Evolutionary conservation across 495 filamentous ascomycete genomes (phyloP).

Genomic region (Aspergillus olivimuriae): DNA sequence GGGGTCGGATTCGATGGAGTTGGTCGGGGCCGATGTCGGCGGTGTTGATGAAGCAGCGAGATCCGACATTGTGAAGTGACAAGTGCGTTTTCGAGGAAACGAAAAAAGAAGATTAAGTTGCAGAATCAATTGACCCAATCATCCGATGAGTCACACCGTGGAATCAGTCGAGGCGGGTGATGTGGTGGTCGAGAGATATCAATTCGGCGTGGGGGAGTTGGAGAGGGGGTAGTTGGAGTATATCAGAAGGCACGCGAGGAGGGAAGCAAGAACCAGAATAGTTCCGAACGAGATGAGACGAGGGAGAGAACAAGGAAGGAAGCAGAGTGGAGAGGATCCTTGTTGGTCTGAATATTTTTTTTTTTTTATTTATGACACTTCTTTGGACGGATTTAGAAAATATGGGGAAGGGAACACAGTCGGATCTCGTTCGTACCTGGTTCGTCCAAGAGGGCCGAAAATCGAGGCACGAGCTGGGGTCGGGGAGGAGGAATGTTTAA

Average conservation of each 20-base stretch:
- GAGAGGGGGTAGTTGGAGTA: not conserved
- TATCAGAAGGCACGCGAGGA: conserved; percentile 2
- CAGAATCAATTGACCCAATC: not conserved
- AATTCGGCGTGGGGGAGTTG: not conserved
- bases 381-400: not conserved
- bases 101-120: conserved; percentile 14
- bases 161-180: conserved; percentile 2
- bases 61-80: conserved; percentile 25
- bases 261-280: not conserved
- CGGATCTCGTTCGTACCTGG: conserved; percentile 6
- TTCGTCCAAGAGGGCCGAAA: conserved; percentile 18
- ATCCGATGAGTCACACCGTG: not conserved
- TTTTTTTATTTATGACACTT: conserved; percentile 4
- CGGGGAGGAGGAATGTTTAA: conserved; percentile 21
- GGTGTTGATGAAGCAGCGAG: conserved; percentile 21
- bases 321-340: conserved; percentile 27
- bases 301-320: conserved; percentile 1
- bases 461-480: conserved; percentile 13
- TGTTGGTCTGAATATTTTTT: conserved; percentile 12
- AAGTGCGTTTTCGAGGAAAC: too few species aligned
- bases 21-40: conserved; percentile 8
- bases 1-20: conserved; percentile 25
- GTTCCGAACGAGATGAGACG: not conserved
- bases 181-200: not conserved
- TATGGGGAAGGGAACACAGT: not conserved